Evolutionary conservation across 768 basidiomycete species (phyloP).

Genomic region (Dictyophora rubrovolvata): DNA sequence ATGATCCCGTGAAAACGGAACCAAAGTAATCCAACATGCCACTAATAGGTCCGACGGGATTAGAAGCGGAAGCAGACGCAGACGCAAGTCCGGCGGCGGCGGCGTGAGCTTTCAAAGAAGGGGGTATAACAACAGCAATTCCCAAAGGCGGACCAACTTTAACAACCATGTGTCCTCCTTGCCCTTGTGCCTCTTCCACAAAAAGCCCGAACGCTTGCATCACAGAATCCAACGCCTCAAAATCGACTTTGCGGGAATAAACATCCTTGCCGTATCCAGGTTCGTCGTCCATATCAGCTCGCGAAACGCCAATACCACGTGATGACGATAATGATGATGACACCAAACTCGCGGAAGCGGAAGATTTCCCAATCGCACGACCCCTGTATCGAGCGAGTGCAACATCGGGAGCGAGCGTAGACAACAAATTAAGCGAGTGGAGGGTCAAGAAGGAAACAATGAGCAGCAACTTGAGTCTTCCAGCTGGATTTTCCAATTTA

Average conservation of each 20-base stretch:
- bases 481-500: conserved; percentile 70
- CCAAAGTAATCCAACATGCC: background rate
- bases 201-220: conserved; percentile 32
- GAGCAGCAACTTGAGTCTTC: conserved; percentile 79
- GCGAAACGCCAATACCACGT: background rate
- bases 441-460: conserved; percentile 86
- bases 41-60: background rate
- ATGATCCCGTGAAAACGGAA: background rate
- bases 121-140: conserved; percentile 35
- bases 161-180: conserved; percentile 43
- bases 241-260: conserved; percentile 52
- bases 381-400: conserved; percentile 37
- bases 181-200: conserved; percentile 20
- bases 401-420: conserved; percentile 72
- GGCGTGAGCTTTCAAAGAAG: conserved; percentile 4
- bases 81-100: background rate
- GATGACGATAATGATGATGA: too few relatives aligned
- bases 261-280: conserved; percentile 11
- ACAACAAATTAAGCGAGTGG: conserved; percentile 87
- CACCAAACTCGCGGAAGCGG: too few relatives aligned
- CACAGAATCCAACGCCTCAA: conserved; percentile 37
- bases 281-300: background rate
- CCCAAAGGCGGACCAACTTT: conserved; percentile 53
- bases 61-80: conserved; percentile 4
- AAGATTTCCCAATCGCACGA: conserved; percentile 11